A percentile compares a stretch with the other conserved stretches of the same genome.
phyloP scores from a whole-genome alignment of 2,329 filamentous ascomycete species.

The Pseudohalonectria lignicola region DNA sequence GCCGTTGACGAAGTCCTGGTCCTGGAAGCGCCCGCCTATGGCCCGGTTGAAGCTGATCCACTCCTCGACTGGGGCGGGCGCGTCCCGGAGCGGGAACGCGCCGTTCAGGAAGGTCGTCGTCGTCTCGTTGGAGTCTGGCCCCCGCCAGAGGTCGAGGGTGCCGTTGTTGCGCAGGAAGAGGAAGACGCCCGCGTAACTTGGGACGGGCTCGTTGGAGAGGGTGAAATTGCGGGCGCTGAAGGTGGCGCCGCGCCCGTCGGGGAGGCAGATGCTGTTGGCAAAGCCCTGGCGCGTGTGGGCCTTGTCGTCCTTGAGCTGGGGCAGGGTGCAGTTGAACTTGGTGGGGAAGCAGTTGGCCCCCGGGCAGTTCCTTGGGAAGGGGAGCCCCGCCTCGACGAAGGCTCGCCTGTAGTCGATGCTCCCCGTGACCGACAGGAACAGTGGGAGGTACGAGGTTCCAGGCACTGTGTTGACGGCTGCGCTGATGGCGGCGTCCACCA shows the following conservation, averaged over 20 bases:
- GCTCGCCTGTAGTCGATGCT: slow-evolving; percentile 9
- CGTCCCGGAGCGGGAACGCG: slow-evolving; percentile 1
- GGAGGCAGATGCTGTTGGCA: slow-evolving; percentile 7
- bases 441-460: not conserved
- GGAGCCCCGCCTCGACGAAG: slow-evolving; percentile 6
- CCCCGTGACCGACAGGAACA: slow-evolving; percentile 4
- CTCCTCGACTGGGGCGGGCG: not conserved
- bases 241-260: slow-evolving; percentile 2
- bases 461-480: not conserved
- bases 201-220: slow-evolving; percentile 2
- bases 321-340: slow-evolving; percentile 11
- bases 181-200: slow-evolving; percentile 1
- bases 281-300: slow-evolving; percentile 3
- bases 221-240: slow-evolving; percentile 2
- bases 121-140: no score
- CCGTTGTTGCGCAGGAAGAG: slow-evolving; percentile 5
- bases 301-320: not conserved
- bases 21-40: slow-evolving; percentile 1
- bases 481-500: slow-evolving; percentile 3
- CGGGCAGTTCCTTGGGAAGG: slow-evolving; percentile 5
- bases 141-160: slow-evolving; percentile 3
- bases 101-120: slow-evolving; percentile 1
- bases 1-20: slow-evolving; percentile 3
- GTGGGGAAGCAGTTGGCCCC: slow-evolving; percentile 7
- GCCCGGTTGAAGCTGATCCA: slow-evolving; percentile 2